Percentiles rank a stretch among this genome's conserved stretches.
Conservation (phyloP, 2,329 filamentous ascomycete genomes). For the Arthrocladium fulminans region DNA sequence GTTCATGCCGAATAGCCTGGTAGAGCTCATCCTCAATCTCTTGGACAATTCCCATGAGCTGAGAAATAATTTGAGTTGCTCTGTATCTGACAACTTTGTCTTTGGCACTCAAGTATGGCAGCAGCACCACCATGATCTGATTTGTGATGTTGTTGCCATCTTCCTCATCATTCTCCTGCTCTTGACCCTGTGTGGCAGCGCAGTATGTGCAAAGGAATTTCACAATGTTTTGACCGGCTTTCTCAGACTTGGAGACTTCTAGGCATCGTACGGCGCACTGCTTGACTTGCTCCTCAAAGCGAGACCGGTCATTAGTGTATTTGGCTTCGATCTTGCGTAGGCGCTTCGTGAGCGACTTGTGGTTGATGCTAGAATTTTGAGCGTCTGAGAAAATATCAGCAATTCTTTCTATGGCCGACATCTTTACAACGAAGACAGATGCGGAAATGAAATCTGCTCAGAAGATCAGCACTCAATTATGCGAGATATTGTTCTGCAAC, state of each 20-base stretch:
- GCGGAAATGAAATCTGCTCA: too few species aligned
- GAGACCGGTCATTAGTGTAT: slow-evolving; percentile 45
- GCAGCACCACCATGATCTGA: slow-evolving; percentile 53
- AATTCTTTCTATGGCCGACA: slow-evolving; percentile 13
- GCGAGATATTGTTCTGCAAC: neutral
- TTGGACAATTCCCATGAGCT: slow-evolving; percentile 86
- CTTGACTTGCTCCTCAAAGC: slow-evolving; percentile 79
- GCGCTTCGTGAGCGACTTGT: slow-evolving; percentile 79
- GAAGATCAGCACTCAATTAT: too few species aligned
- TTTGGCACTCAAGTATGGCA: slow-evolving; percentile 73
- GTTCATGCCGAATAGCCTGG: slow-evolving; percentile 64
- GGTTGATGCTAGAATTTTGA: slow-evolving; percentile 79
- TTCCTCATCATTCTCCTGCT: slow-evolving; percentile 54
- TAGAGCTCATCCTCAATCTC: slow-evolving; percentile 89
- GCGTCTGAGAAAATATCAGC: slow-evolving; percentile 57
- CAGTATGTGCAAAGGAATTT: slow-evolving; percentile 84
- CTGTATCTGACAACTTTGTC: slow-evolving; percentile 90
- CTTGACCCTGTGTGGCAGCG: slow-evolving; percentile 33
- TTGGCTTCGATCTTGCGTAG: slow-evolving; percentile 87
- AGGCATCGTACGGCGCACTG: slow-evolving; percentile 75
- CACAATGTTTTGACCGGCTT: slow-evolving; percentile 74
- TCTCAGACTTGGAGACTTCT: slow-evolving; percentile 83
- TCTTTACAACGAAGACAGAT: too few species aligned
- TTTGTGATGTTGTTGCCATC: slow-evolving; percentile 67
- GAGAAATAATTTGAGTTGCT: slow-evolving; percentile 78